Base-by-base conservation (phyloP, 257 asterid genomes). In the Galeopsis tetrahit region DNA sequence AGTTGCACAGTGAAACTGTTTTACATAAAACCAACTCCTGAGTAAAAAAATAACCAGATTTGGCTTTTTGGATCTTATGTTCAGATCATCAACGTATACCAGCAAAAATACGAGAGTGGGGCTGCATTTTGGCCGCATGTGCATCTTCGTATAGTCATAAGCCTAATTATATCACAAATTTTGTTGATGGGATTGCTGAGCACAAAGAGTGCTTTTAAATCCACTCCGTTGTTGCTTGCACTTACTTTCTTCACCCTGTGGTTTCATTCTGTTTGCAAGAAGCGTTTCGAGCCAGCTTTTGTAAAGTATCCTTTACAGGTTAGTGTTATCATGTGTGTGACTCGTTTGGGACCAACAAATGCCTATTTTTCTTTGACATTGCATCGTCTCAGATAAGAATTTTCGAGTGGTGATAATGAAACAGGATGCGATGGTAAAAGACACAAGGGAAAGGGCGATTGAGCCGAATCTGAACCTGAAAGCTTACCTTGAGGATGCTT, bases 71-170 rank as follows among this genome's bases (percentile, higher is more conserved):
- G 28, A 53, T 79, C 55, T 71, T 48, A 36, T 70, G 34, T 68
- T 44, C 60, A 93, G 97, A 88, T 93, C 90, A 93, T 93, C 81
- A 90, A 93, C 75, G 97, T 93, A 10, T 93, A 90, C 28, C 85
- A 88, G 63, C 98, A 88, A 80, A 90, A 85, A 76, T 93, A 93
- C 32, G 98, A 93, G 84, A 93, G 95, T 36, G 98, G 84, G n/a
- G 98, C 95, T n/a, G 32, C 77, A 2, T 90, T 80, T 73, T 93
- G 98, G 98, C 98, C 97, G 32, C 95, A 93, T 67, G 98, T 93
- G 71, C 97, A 90, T 73, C 85, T 79, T 14, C 93, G 97, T 69
- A 74, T 93, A 57, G 74, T 93, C 55, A 71, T 81, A 61, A 88
- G 93, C 63, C 68, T 93, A 71, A 68, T 93, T 28, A 74, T 90